A percentile compares a stretch with the other conserved stretches of the same genome.
Conservation (phyloP, 176 grass and related monocot species). For the Musa troglodytarum region DNA sequence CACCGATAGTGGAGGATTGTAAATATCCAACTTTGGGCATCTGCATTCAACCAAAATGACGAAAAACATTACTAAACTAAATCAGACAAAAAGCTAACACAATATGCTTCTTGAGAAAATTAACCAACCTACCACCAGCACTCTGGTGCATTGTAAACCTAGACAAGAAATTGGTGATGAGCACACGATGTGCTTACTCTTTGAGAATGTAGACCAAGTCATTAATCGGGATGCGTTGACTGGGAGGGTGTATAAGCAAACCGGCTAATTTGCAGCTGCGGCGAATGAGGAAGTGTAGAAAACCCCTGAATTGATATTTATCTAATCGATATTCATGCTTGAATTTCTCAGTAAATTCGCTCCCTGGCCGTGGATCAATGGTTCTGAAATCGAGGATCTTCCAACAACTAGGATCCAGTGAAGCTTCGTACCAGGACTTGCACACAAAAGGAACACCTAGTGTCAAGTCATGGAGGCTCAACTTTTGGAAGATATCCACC, state of each 20-base stretch:
- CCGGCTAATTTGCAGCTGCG: conserved; percentile 17
- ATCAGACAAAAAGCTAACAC: not conserved
- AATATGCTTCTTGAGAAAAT: not conserved
- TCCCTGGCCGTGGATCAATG: not conserved
- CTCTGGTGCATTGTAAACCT: not conserved
- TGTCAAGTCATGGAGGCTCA: conserved; percentile 6
- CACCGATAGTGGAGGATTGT: not conserved
- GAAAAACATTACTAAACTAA: not conserved
- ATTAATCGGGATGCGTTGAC: not conserved
- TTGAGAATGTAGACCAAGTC: conserved; percentile 13
- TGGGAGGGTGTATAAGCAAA: not conserved
- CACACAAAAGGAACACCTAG: conserved; percentile 26
- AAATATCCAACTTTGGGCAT: not conserved
- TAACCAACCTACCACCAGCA: too few species aligned
- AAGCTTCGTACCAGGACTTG: conserved; percentile 31
- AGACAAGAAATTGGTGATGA: not conserved
- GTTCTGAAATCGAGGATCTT: conserved; percentile 23
- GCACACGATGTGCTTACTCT: conserved; percentile 22
- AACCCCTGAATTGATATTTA: conserved; percentile 5
- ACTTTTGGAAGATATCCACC: conserved; percentile 22
- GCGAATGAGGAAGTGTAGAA: conserved; percentile 22
- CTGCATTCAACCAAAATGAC: not conserved
- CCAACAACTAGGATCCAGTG: conserved; percentile 23
- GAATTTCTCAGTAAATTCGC: conserved; percentile 18
- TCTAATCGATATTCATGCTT: conserved; percentile 16